These are phyloP conservation scores for Phytopythium sindhum DNA, from an alignment of 352 stramenopile species.

Conservation along the genomic window DNA sequence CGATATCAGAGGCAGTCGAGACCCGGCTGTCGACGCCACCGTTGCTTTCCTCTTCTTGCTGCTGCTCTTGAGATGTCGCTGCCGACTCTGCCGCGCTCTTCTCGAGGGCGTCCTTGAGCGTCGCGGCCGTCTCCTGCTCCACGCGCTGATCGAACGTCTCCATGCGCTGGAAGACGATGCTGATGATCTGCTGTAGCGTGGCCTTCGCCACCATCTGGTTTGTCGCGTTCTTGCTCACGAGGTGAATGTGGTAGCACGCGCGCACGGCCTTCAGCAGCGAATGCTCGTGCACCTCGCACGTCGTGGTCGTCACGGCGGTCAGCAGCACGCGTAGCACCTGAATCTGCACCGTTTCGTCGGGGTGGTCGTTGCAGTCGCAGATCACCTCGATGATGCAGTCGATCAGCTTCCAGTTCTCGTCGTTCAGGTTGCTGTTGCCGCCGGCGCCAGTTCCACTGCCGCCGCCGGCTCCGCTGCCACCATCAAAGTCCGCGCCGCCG, in stretches of 20 bases:
- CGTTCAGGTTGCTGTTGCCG: constrained; percentile 22
- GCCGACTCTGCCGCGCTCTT: constrained; percentile 24
- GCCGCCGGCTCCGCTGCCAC: constrained; percentile 3
- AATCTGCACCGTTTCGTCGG: constrained; percentile 90
- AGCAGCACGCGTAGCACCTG: constrained; percentile 92
- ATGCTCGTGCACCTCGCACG: constrained; percentile 90
- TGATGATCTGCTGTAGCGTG: constrained; percentile 96
- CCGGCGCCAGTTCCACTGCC: constrained; percentile 9
- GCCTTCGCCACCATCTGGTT: constrained; percentile 98
- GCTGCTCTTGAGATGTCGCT: constrained; percentile 7
- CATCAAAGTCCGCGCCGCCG: constrained; percentile 17
- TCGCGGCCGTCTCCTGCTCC: constrained; percentile 59
- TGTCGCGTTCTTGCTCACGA: constrained; percentile 88
- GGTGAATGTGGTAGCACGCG: constrained; percentile 95
- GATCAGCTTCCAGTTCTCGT: constrained; percentile 74
- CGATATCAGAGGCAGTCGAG: neutral
- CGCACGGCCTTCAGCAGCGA: constrained; percentile 94
- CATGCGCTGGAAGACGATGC: constrained; percentile 96
- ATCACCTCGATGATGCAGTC: constrained; percentile 88
- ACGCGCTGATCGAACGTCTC: constrained; percentile 87
- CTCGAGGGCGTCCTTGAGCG: constrained; percentile 48
- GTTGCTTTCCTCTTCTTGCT: constrained; percentile 10
- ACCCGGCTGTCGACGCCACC: constrained; percentile 9
- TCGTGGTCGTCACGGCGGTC: constrained; percentile 87
- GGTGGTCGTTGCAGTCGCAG: constrained; percentile 89